Base-by-base conservation (phyloP, 371 early-diverging fungal genomes). In the Circinella umbellata region DNA sequence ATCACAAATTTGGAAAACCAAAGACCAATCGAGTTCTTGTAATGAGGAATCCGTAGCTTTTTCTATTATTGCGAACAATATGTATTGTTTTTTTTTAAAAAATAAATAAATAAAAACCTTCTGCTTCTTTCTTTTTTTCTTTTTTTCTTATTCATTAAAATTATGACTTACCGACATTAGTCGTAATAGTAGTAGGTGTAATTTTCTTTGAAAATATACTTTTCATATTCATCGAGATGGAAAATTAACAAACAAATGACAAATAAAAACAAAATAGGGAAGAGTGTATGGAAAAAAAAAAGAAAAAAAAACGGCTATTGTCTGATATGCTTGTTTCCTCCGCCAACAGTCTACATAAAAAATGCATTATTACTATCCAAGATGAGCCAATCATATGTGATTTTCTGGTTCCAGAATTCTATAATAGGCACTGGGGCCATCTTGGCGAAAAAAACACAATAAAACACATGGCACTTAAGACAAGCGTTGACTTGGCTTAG, bases 131-230 rank as follows among this genome's bases (percentile, higher is more conserved):
- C 27, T 27, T 27, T 48, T 10, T 48, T 3, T 3, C 10, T 48
- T 48, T 48, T 17, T 48, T 17, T 1, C 13, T 17, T 17, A 48
- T 13, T 13, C 17, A 17, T 48, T 17, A 48, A 1, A 17, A 48
- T 18, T 27, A 8, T 42, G 17, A 48, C 62, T 63, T 76, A 72
- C 80, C 80, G 47, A 83, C 79, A 68, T 81, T 76, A 9, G 73
- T 55, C 1, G 83, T 79, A 6, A 83, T 83, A 8, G 75, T 77
- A 4, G 81, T 83, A 9, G 83, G 78, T 49, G 73, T 68, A 36
- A 80, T 75, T 61, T 83, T 83, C 48, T 77, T 80, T 27, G 83
- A 83, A 62, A 83, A 83, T n/a, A 82, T 64, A 38, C 51, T 53
- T 49, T 64, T 64, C 65, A 64, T 64, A 5, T 54, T 10, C 8